A percentile compares a stretch with the other conserved stretches of the same genome.
Conservation (phyloP, 176 grass and related monocot genomes). For the Lolium multiflorum region DNA sequence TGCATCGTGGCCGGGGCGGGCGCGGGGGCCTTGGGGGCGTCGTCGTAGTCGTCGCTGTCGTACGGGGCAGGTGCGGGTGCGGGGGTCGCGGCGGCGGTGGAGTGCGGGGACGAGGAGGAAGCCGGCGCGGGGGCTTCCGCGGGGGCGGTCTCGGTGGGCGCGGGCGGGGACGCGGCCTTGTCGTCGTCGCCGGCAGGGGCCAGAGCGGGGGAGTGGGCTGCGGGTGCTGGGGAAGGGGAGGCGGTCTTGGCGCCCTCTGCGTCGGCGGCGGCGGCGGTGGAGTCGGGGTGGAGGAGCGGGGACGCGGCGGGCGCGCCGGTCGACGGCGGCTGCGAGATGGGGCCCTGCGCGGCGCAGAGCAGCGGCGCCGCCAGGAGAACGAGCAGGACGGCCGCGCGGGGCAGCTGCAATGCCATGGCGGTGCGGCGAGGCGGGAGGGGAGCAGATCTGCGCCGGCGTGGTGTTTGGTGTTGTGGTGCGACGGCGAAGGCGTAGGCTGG, state of each 20-base stretch:
- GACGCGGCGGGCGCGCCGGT: background rate
- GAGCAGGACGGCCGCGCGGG: background rate
- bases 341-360: constrained; percentile 32
- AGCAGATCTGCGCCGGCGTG: constrained; percentile 21
- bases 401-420: constrained; percentile 40
- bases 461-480: background rate
- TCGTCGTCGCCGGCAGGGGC: background rate
- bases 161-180: constrained; percentile 7
- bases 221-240: background rate
- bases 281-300: background rate
- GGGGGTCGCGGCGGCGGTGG: background rate
- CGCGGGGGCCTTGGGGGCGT: constrained; percentile 23
- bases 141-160: background rate
- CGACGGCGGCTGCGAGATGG: constrained; percentile 29
- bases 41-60: background rate
- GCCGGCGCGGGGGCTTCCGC: background rate
- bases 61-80: constrained; percentile 1
- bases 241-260: background rate
- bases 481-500: background rate
- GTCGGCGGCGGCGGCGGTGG: background rate
- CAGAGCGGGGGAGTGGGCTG: no score
- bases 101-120: background rate
- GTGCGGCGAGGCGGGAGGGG: background rate
- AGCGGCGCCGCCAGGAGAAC: background rate
- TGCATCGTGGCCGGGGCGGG: constrained; percentile 39